Percentiles rank a stretch among this genome's conserved stretches.
Evolutionary conservation across 257 asterid genomes (phyloP).

Genomic region (Petrea volubilis): DNA sequence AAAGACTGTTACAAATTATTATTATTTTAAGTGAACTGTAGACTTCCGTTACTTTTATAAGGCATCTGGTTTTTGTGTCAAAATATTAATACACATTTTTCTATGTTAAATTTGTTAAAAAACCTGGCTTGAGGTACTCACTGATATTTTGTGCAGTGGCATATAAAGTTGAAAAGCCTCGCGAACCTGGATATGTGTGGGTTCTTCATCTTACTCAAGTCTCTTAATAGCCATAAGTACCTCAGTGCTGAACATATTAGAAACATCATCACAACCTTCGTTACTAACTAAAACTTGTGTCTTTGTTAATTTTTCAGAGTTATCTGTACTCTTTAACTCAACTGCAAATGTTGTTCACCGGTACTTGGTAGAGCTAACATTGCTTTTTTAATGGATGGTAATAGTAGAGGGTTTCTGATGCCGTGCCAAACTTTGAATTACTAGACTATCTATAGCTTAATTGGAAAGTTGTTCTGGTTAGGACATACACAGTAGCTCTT

Average conservation of each 20-base stretch:
- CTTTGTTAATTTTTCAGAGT: neutral
- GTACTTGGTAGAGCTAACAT: neutral
- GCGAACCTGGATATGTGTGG: conserved; percentile 31
- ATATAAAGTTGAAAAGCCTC: conserved; percentile 42
- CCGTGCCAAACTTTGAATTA: neutral
- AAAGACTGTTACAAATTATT: no score
- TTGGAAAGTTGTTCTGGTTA: no score
- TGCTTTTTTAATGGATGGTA: no score
- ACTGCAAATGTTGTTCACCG: neutral
- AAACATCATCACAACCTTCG: neutral
- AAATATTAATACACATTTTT: no score
- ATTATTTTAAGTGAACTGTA: no score
- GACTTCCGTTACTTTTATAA: no score
- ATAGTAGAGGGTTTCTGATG: neutral
- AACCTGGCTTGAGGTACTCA: no score
- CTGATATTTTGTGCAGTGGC: conserved; percentile 43
- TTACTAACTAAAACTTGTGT: neutral
- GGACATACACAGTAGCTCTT: neutral
- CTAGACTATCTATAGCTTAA: neutral
- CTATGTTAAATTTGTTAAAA: no score
- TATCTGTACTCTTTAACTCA: neutral
- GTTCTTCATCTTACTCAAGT: conserved; percentile 6
- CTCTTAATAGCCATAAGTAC: neutral
- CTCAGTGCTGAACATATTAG: no score
- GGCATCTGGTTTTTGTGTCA: no score